phyloP scores from a whole-genome alignment of 2,329 filamentous ascomycete species.

The Penicillium sp. region DNA sequence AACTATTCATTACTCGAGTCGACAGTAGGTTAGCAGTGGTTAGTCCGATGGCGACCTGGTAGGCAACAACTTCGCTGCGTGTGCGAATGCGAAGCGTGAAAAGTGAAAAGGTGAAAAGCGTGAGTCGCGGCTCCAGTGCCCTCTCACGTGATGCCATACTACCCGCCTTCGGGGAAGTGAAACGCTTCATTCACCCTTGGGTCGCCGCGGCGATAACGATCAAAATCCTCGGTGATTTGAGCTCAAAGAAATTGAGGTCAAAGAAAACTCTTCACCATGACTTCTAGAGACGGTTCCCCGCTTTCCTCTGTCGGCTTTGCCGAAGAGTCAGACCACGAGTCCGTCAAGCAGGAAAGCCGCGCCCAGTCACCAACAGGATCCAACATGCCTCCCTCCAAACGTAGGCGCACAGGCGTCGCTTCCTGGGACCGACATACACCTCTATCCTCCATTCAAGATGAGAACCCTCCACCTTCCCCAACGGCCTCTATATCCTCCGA shows the following conservation, averaged over 20 bases:
- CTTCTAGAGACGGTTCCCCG: constrained; percentile 51
- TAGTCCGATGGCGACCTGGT: too few relatives aligned
- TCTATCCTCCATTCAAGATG: constrained; percentile 41
- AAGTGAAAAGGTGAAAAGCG: not conserved
- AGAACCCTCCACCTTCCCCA: constrained; percentile 45
- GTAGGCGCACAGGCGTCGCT: constrained; percentile 44
- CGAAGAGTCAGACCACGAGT: constrained; percentile 54
- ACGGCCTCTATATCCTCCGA: constrained; percentile 79
- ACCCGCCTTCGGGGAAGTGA: constrained; percentile 1
- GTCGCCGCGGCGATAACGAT: not conserved
- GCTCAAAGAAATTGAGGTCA: not conserved
- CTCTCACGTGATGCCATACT: constrained; percentile 9
- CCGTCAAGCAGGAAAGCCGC: constrained; percentile 50
- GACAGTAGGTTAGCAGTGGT: not conserved
- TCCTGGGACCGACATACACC: constrained; percentile 51
- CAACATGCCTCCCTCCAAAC: constrained; percentile 47
- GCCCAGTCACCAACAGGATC: constrained; percentile 42
- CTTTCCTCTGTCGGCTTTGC: constrained; percentile 63
- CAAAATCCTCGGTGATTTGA: not conserved
- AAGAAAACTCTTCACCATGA: constrained; percentile 33
- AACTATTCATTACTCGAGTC: not conserved
- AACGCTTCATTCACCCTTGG: not conserved
- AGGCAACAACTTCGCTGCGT: not conserved
- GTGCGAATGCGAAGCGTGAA: not conserved
- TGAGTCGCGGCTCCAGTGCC: not conserved